These are phyloP conservation scores for Oryza longistaminata DNA, from an alignment of 176 grass and related monocot genomes.

Conservation along the genomic window DNA sequence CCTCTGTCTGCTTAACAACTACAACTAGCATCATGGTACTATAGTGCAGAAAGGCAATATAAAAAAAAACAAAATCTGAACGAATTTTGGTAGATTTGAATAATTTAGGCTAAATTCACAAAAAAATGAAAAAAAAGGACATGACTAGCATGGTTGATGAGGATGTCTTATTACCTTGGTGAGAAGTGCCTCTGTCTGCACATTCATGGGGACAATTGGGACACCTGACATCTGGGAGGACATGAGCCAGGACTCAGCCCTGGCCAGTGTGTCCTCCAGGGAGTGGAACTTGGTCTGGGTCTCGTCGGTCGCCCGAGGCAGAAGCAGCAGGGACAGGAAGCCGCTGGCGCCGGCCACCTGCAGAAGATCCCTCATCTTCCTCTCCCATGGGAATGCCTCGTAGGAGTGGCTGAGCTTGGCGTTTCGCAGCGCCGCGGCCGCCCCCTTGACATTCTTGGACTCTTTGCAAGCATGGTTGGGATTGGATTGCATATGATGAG, in stretches of 20 bases:
- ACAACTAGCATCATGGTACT: too few relatives aligned
- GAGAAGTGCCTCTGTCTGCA: constrained; percentile 69
- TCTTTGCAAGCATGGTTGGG: constrained; percentile 13
- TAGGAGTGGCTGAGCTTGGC: constrained; percentile 49
- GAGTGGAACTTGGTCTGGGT: constrained; percentile 46
- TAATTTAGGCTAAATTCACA: too few relatives aligned
- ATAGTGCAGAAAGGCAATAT: too few relatives aligned
- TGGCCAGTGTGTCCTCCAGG: constrained; percentile 62
- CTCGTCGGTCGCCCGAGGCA: constrained; percentile 42
- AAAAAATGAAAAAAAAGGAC: too few relatives aligned
- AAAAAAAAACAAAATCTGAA: too few relatives aligned
- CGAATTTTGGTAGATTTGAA: too few relatives aligned
- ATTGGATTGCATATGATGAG: constrained; percentile 1
- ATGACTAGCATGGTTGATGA: not conserved
- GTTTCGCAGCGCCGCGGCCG: constrained; percentile 45
- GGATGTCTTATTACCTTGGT: constrained; percentile 49
- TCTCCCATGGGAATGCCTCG: constrained; percentile 69
- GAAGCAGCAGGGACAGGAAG: constrained; percentile 60
- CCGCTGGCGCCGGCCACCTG: constrained; percentile 17
- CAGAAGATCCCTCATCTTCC: constrained; percentile 66
- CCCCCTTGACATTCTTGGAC: constrained; percentile 46
- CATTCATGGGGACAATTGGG: constrained; percentile 48
- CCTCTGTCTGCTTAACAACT: not conserved
- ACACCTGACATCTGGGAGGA: constrained; percentile 58
- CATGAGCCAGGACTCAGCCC: constrained; percentile 63